A percentile compares a stretch with the other conserved stretches of the same genome.
Conservation (phyloP, 768 basidiomycete genomes). For the Auricularia heimuer region DNA sequence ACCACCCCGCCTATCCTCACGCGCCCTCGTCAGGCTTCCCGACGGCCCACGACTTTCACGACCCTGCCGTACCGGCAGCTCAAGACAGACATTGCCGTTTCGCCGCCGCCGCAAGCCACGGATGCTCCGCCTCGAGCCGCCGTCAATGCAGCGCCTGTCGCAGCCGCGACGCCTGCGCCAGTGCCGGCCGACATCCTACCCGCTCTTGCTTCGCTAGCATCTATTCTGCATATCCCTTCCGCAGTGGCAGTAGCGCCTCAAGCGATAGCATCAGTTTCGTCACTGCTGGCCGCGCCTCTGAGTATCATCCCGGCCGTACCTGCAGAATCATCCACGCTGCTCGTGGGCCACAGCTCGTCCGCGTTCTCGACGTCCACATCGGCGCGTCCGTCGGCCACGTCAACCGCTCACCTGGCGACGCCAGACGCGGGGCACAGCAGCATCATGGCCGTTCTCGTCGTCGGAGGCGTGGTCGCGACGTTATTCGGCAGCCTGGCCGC, state of each 20-base stretch:
- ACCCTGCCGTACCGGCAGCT: no score
- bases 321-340: no score
- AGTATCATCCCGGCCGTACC: no score
- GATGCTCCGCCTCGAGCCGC: not conserved
- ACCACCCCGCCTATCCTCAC: no score
- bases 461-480: not conserved
- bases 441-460: not conserved
- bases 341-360: not conserved
- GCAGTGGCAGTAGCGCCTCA: not conserved
- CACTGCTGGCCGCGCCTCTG: no score
- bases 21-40: no score
- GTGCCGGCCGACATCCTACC: not conserved
- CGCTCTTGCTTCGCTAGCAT: not conserved
- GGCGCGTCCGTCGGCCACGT: not conserved
- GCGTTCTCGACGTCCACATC: not conserved
- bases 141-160: not conserved
- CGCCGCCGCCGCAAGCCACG: not conserved
- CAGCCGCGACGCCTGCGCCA: not conserved
- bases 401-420: not conserved
- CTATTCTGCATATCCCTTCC: not conserved
- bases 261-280: no score
- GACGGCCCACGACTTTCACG: no score
- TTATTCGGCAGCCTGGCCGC: not conserved
- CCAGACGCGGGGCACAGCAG: not conserved
- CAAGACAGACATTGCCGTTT: no score